These are phyloP conservation scores for Candida anglica DNA, from an alignment of 805 yeast species.

Conservation along the genomic window DNA sequence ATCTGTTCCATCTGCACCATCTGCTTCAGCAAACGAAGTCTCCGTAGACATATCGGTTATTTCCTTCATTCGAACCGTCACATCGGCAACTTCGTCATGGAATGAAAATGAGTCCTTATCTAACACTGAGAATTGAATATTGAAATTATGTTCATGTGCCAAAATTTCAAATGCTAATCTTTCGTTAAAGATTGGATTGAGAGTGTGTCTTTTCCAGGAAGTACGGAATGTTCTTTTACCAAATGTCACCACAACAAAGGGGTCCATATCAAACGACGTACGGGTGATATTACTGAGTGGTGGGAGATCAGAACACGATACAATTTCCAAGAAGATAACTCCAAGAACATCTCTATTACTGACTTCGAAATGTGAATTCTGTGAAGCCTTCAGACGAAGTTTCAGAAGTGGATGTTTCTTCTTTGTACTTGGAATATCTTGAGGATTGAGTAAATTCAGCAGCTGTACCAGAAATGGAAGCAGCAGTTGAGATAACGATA, in stretches of 20 bases:
- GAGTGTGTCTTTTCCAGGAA: constrained; percentile 75
- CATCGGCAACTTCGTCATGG: constrained; percentile 77
- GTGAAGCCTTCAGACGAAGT: too few species aligned
- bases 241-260: constrained; percentile 87
- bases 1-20: background rate
- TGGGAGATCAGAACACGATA: constrained; percentile 74
- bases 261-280: constrained; percentile 91
- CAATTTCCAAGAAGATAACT: constrained; percentile 71
- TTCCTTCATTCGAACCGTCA: constrained; percentile 52
- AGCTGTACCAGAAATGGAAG: too few species aligned
- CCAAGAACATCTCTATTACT: constrained; percentile 50
- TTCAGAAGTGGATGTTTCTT: too few species aligned
- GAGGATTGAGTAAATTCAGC: too few species aligned
- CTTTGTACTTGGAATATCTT: background rate
- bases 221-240: constrained; percentile 87
- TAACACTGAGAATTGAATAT: constrained; percentile 66
- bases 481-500: too few species aligned
- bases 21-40: background rate
- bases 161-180: constrained; percentile 73
- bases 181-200: constrained; percentile 81
- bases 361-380: constrained; percentile 33
- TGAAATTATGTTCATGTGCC: constrained; percentile 59
- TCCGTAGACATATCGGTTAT: constrained; percentile 27
- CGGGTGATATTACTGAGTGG: constrained; percentile 67
- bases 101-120: constrained; percentile 83